Base-by-base conservation (phyloP, 208 protist species). In the Trypanosomatidae sp. region DNA sequence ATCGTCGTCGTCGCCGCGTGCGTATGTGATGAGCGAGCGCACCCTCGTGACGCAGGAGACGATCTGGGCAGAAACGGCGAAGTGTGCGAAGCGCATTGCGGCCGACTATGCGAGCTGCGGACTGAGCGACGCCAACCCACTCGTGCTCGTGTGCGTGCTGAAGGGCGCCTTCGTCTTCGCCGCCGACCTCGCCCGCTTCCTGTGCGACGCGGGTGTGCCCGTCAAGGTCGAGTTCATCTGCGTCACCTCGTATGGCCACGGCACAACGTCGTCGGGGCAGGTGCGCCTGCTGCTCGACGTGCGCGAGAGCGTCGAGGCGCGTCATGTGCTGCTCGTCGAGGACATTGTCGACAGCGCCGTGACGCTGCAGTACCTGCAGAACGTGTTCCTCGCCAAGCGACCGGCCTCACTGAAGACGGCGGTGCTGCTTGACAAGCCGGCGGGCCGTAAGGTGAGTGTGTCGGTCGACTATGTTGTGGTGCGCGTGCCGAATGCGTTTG, bases 271-370 rank as follows among this genome's bases (percentile, higher is more conserved):
- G 7, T 82, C 56, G n/a, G 87, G 87, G 6, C 60, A 91, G 56
- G 87, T 96, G 47, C 69, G 60, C n/a, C 50, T 94, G 37, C 57
- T 89, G 53, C 66, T 92, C 18, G 86, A 94, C 63, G 70, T 85
- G 11, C 69, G 75, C 26, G 53, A 83, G 15, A 62, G 59, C 37
- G 63, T 96, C 6, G 64, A 74, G 48, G 48, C 67, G 16, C 62
- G 63, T 24, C 89, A 96, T 50, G 64, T 91, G 20, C 24, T 96
- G 11, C 55, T 96, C 21, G 73, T 96, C 6, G 85, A 96, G 66
- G 89, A 96, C 53, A 94, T 96, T 41, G 63, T 90, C 7, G 89
- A 96, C 48, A 78, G 49, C 41, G 89, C 84, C 24, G 57, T 74
- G 30, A 94, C 89, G 19, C 57, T 96, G 15, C 24, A 50, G 43